Percentiles rank a stretch among this genome's conserved stretches.
Evolutionary conservation across 306 rosid species (phyloP).

Genomic region (Prunus mongolica): DNA sequence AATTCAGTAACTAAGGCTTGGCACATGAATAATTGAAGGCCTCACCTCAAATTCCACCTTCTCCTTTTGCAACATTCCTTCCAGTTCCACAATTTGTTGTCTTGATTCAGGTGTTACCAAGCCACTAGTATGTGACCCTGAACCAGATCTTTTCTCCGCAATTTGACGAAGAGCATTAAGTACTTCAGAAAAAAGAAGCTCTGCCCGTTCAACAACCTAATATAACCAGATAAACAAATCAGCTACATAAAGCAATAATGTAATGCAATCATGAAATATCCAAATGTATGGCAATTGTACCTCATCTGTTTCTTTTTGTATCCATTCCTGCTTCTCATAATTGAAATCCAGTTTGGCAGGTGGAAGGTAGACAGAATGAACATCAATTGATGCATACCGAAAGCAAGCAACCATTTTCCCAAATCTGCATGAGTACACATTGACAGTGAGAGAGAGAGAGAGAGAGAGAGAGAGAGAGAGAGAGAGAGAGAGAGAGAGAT

Average conservation of each 20-base stretch:
- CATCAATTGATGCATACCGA: constrained; percentile 87
- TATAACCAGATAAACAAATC: constrained; percentile 30
- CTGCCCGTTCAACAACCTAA: constrained; percentile 72
- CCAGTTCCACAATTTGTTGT: constrained; percentile 61
- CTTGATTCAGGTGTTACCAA: constrained; percentile 47
- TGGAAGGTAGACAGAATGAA: constrained; percentile 86
- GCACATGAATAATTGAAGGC: constrained; percentile 15
- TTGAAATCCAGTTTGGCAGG: constrained; percentile 63
- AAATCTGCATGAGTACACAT: constrained; percentile 47
- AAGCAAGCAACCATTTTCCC: constrained; percentile 98
- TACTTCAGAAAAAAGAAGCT: constrained; percentile 77
- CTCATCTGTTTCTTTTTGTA: constrained; percentile 72
- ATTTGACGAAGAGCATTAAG: constrained; percentile 71
- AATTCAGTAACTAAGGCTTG: constrained; percentile 9
- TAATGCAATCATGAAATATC: constrained; percentile 9
- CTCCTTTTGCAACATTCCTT: constrained; percentile 74
- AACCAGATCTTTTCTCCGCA: constrained; percentile 46
- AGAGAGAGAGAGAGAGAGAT: background rate
- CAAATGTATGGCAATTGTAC: constrained; percentile 39
- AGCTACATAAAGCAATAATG: background rate
- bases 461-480: background rate
- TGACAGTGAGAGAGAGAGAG: background rate
- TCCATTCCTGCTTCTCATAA: constrained; percentile 70
- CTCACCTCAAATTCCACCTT: constrained; percentile 85
- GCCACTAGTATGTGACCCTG: constrained; percentile 31